Evolutionary conservation across 2,329 filamentous ascomycete species (phyloP).

Genomic region (Pseudogymnoascus sp.): DNA sequence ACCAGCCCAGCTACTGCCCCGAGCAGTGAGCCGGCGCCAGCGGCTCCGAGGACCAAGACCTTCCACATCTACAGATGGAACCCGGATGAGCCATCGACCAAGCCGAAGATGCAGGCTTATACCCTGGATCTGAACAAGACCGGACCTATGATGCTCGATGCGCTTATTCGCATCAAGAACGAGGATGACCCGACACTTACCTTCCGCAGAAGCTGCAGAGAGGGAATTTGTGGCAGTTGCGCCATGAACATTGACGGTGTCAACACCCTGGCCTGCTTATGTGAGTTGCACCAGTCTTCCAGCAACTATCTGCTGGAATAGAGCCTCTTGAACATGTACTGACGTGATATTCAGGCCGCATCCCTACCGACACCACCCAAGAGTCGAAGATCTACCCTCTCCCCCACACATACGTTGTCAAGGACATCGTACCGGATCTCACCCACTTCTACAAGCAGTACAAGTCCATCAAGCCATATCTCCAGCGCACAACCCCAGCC

Average conservation of each 20-base stretch:
- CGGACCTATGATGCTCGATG: conserved; percentile 96
- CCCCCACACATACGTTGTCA: conserved; percentile 97
- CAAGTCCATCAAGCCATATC: conserved; percentile 98
- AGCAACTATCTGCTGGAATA: neutral
- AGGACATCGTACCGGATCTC: conserved; percentile 95
- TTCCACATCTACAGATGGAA: conserved; percentile 99
- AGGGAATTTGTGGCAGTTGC: conserved; percentile 97
- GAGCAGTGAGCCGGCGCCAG: conserved; percentile 39
- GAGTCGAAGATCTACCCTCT: conserved; percentile 95
- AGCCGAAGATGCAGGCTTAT: conserved; percentile 94
- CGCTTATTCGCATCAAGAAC: conserved; percentile 97
- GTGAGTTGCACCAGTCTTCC: conserved; percentile 50
- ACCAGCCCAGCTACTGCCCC: conserved; percentile 26
- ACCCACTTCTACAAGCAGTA: conserved; percentile 99
- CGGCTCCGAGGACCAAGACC: conserved; percentile 72
- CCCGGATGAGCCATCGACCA: conserved; percentile 82
- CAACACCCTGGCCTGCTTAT: conserved; percentile 95
- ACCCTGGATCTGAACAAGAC: conserved; percentile 97
- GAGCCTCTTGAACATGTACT: conserved; percentile 19
- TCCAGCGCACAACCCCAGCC: conserved; percentile 80
- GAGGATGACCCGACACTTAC: conserved; percentile 94
- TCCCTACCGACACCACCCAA: conserved; percentile 71
- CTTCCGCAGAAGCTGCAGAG: conserved; percentile 90
- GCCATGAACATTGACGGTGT: conserved; percentile 99
- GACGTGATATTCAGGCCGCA: conserved; percentile 61